Evolutionary conservation across 2,329 filamentous ascomycete species (phyloP), one percentile per base, ranked within the genome.

Genomic region (Scedosporium minutisporum): DNA sequence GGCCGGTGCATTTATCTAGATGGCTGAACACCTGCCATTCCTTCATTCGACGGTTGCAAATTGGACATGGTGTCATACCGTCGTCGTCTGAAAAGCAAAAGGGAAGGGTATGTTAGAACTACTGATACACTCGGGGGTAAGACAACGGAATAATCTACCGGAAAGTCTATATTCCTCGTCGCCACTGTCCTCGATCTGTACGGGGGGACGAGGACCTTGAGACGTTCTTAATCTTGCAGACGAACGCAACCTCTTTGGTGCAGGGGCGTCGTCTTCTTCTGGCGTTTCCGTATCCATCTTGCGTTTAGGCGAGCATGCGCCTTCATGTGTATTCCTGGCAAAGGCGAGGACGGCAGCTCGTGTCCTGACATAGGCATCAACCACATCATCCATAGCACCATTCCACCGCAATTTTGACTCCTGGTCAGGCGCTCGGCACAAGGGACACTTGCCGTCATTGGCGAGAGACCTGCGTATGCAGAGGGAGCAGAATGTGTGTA

Each of bases 401-500:
- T 97, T 97, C 57, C 88, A 87, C 64, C 92, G 83, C 67, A 99
- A 72, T 72, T 91, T 95, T 65, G 91, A 82, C 71, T 93, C 91
- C 72, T 97, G 92, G 67, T 96, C 91, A 0, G 79, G 75, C 5
- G 84, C 78, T 60, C 91, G 87, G 75, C 95, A 99, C 1, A 91
- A 80, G 0, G 95, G 95, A 69, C 95, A 99, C 74, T 89, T 92
- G 7, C 91, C 90, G 67, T 97, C 92, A 38, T 84, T 82, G 2
- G 88, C 87, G 0, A 99, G 81, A 65, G 90, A 91, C 65, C 93
- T 83, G 33, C 95, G 89, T 72, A 99, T 97, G 74, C 95, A 99
- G 62, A 96, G 78, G 6, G 93, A 97, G 80, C 95, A 99, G 71
- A 99, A 99, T 0, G 95, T 97, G 73, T 99, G 95, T 62, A 86